Evolutionary conservation across 106 monocot species (phyloP), one percentile per base, ranked within the genome.

Genomic region (Apostasia ramifera): DNA sequence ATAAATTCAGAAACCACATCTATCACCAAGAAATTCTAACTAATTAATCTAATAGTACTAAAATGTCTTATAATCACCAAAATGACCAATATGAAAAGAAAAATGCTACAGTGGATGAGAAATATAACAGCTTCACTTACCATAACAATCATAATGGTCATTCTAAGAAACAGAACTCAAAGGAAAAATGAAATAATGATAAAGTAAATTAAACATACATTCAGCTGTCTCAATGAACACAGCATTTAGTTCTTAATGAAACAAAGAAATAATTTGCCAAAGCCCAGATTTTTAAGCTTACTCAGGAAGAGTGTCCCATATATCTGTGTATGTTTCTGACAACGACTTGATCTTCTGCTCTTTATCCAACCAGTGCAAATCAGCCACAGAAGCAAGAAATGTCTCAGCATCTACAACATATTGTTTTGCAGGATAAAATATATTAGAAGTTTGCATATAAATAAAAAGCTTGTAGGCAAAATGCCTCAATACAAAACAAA

Each of bases 341-440:
- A 95, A 77, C 61, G 61, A 72, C 70, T 80, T 78, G 53, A 92
- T 89, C 55, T 81, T 89, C 44, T 72, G 71, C 57, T 89, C 89
- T 74, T 84, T 83, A 63, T 77, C 81, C 46, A 63, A 60, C 88
- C 92, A 92, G 8, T 57, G 47, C 26, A 60, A 52, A 54, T 79
- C 93, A 66, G 48, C 54, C 13, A 84, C 55, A 81, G 74, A 59
- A 80, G 86, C 76, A 8, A 64, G 61, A 71, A 90, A 67, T 60
- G 70, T 73, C 72, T 68, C 12, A 63, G 40, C 39, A 80, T 66
- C 92, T 88, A 57, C 43, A 68, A 56, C 6, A 8, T 50, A 50
- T 5, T 14, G 48, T 48, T 65, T 48, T 8, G 47, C 15, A 56
- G 7, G 26, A 65, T 6, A 48, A 2, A 3, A 48, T 65, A 48